Percentiles rank a stretch among this genome's conserved stretches.
Evolutionary conservation across 345 rosid genomes (phyloP).

Genomic region (Gynandropsis gynandra): DNA sequence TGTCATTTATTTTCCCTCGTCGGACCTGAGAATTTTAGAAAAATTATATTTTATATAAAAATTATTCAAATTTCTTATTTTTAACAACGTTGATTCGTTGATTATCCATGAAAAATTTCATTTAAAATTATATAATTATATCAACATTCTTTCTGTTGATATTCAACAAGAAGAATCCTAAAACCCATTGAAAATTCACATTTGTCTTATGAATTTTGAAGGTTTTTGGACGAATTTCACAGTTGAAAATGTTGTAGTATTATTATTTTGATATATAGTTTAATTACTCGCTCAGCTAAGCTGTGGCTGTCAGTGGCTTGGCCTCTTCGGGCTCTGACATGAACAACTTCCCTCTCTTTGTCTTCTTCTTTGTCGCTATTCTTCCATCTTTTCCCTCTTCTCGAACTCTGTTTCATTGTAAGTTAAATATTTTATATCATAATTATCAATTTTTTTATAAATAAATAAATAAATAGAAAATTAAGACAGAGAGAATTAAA

Average conservation of each 20-base stretch:
- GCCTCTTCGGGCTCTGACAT: conserved; percentile 91
- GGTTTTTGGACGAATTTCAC: no score
- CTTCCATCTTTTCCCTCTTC: conserved; percentile 48
- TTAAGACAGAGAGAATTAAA: background rate
- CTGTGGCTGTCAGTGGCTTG: conserved; percentile 95
- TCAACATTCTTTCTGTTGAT: no score
- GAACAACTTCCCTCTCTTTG: conserved; percentile 63
- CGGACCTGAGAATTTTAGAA: conserved; percentile 42
- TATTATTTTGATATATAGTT: background rate
- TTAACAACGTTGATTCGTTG: no score
- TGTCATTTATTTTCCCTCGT: conserved; percentile 77
- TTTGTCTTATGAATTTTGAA: background rate
- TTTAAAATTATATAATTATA: no score
- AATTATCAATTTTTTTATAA: background rate
- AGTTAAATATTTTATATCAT: background rate
- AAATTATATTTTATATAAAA: no score
- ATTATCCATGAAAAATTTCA: no score
- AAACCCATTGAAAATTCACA: no score
- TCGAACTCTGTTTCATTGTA: conserved; percentile 14
- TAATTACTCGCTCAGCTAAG: conserved; percentile 77
- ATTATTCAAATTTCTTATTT: no score
- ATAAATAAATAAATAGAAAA: background rate
- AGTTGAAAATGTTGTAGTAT: no score
- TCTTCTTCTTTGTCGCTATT: conserved; percentile 33
- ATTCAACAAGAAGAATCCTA: no score